Evolutionary conservation across 257 asterid species (phyloP).

Genomic region (Solanum peruvianum): DNA sequence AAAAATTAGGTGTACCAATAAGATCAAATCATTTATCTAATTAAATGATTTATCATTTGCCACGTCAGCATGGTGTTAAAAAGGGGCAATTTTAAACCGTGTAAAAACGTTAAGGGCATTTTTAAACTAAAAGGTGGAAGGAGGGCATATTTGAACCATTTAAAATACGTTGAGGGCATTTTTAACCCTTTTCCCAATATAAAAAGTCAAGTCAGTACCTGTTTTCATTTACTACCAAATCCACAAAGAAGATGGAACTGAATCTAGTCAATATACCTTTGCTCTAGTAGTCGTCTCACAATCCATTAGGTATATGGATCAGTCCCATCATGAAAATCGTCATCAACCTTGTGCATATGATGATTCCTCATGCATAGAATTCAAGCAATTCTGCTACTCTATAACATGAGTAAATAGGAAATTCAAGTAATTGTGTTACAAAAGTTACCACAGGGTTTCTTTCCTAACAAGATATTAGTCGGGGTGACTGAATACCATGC

Average conservation of each 20-base stretch:
- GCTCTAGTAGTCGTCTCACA: constrained; percentile 84
- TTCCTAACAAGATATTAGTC: neutral
- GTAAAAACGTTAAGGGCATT: no score
- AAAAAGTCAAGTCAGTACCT: neutral
- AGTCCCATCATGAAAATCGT: constrained; percentile 88
- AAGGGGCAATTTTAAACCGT: no score
- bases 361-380: constrained; percentile 77
- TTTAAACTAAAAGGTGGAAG: no score
- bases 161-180: no score
- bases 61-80: no score
- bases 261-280: constrained; percentile 32
- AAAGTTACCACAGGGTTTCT: neutral
- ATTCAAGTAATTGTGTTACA: neutral
- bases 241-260: neutral
- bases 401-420: neutral
- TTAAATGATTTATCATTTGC: no score
- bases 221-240: neutral
- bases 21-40: no score
- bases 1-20: no score
- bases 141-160: no score
- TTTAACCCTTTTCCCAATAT: no score
- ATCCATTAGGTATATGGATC: constrained; percentile 89
- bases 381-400: neutral
- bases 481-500: neutral
- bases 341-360: constrained; percentile 73